Evolutionary conservation across 768 basidiomycete genomes (phyloP), one percentile per base, ranked within the genome.

Genomic region (Gloeopeniophorella convolvens): DNA sequence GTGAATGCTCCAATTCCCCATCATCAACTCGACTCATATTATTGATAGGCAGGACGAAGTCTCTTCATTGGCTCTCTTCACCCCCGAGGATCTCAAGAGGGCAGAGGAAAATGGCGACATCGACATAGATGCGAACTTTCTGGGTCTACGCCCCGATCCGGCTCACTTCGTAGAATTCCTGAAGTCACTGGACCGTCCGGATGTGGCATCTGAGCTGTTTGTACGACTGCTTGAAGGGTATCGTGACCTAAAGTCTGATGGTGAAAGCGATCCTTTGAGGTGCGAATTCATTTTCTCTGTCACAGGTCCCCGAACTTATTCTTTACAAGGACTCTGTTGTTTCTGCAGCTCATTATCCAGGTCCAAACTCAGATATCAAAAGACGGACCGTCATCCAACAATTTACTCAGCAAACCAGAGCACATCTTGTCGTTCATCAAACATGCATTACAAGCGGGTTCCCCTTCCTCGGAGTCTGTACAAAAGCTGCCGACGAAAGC

Each of bases 351-450:
- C 30, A 79, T 90, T 28, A 72, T 92, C 54, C 80, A 85, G 59
- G 85, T 96, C 73, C 88, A 93, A 63, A 72, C 78, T 1, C 75
- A 80, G 44, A 68, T 90, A 4, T 75, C 82, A 0, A 70, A 73
- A 34, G 74, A 76, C 8, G 57, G 48, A 18, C 72, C 75, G 15
- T 66, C 72, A 13, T 71, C 78, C 0, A 72, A 76, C 3, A 81
- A 74, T 52, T 77, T 93, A 26, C 68, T 83, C 30, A 66, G 64
- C 36, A 77, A 84, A 51, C 85, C 89, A 0, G 74, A 75, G 9
- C 81, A 93, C 49, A 75, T 94, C 9, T 64, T 98, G n/a, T 71
- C 76, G 2, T 96, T 96, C 62, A 73, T 97, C 21, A 85, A 84
- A 48, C 81, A 89, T 51, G 85, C 86, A 1, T 68, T 96, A 4